phyloP scores from a whole-genome alignment of 2,329 filamentous ascomycete species.

The Cadophora sp. region DNA sequence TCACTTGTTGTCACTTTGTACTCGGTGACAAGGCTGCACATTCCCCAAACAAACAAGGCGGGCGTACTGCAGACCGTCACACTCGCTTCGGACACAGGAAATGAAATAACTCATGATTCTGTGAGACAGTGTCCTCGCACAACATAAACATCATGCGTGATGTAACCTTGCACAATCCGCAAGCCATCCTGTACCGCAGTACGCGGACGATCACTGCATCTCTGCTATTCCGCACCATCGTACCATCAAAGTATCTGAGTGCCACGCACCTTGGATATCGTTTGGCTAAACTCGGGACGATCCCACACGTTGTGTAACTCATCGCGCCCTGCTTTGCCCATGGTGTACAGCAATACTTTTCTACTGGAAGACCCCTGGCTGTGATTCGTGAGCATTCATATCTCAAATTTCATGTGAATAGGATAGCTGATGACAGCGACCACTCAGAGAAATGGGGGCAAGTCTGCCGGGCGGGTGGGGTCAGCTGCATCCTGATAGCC shows the following conservation, averaged over 20 bases:
- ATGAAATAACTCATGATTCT: background rate
- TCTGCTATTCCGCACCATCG: slow-evolving; percentile 10
- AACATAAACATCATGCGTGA: background rate
- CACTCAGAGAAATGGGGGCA: slow-evolving; percentile 5
- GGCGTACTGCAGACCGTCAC: background rate
- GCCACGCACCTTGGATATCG: background rate
- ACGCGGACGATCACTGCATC: background rate
- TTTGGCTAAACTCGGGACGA: slow-evolving; percentile 21
- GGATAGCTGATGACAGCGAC: background rate
- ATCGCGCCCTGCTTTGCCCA: slow-evolving; percentile 13
- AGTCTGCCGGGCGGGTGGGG: background rate
- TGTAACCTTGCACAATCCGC: background rate
- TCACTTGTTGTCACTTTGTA: slow-evolving; percentile 9
- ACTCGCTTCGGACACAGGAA: background rate
- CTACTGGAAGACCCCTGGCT: slow-evolving; percentile 16
- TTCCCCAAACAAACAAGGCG: slow-evolving; percentile 2
- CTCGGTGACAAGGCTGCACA: slow-evolving; percentile 5
- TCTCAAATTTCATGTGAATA: slow-evolving; percentile 10
- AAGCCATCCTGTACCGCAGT: background rate
- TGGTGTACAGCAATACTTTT: background rate
- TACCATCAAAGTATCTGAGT: slow-evolving; percentile 13
- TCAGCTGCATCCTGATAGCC: slow-evolving; percentile 21
- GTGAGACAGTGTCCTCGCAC: background rate
- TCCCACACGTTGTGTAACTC: slow-evolving; percentile 15
- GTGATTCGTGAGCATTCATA: slow-evolving; percentile 14